Conservation (phyloP, 441 rosid species). For the Omphalea diandra region DNA sequence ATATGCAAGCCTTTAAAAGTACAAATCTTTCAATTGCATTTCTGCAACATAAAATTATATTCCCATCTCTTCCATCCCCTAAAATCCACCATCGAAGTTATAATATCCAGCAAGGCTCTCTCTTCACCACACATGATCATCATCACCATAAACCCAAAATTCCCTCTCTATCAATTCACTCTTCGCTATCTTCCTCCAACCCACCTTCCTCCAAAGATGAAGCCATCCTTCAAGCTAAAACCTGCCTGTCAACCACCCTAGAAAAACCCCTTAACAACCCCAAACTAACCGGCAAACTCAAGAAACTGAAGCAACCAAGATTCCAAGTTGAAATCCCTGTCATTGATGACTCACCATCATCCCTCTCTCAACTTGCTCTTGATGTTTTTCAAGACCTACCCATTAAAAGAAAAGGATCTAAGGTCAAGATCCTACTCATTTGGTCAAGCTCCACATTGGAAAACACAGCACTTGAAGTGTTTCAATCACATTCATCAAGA, state of each 20-base stretch:
- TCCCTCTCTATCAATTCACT: conserved; percentile 31
- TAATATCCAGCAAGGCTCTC: conserved; percentile 2
- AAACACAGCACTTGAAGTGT: conserved; percentile 39
- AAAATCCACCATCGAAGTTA: conserved; percentile 5
- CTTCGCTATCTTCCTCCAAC: conserved; percentile 45
- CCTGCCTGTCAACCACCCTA: conserved; percentile 64
- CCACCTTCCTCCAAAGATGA: conserved; percentile 79
- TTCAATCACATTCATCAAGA: conserved; percentile 32
- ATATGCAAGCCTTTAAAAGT: conserved; percentile 29
- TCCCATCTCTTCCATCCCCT: conserved; percentile 25
- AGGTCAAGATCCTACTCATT: conserved; percentile 46
- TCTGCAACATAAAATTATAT: conserved; percentile 15
- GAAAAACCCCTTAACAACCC: conserved; percentile 78
- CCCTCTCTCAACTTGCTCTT: conserved; percentile 57
- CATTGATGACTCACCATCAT: conserved; percentile 60
- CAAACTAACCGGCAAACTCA: conserved; percentile 61
- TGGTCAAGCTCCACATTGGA: conserved; percentile 47
- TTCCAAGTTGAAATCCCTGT: conserved; percentile 77
- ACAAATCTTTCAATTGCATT: conserved; percentile 21
- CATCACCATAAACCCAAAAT: conserved; percentile 21
- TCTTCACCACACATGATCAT: conserved; percentile 9
- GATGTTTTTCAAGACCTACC: conserved; percentile 54
- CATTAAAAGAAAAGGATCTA: conserved; percentile 57
- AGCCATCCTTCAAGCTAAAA: conserved; percentile 77
- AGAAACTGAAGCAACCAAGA: conserved; percentile 71